Percentiles rank a stretch among this genome's conserved stretches.
phyloP scores from a whole-genome alignment of 176 grass and related monocot species.

The Typha latifolia region DNA sequence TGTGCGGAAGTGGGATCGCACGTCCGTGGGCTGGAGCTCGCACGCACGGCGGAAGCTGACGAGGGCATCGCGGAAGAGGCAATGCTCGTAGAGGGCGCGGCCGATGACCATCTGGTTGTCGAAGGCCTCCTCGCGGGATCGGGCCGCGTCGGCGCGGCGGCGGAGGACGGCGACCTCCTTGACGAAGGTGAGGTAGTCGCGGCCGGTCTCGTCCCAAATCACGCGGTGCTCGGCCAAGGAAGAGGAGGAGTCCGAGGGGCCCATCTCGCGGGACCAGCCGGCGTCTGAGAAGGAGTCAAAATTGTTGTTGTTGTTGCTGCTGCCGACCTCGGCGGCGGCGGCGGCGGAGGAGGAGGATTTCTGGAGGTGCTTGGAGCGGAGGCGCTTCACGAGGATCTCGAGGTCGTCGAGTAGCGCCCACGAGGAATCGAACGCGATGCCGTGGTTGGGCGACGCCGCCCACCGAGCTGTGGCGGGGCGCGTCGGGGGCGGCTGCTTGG shows the following conservation, averaged over 20 bases:
- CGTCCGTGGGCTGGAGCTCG: conserved; percentile 77
- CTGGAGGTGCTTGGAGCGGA: conserved; percentile 76
- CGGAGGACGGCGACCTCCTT: conserved; percentile 83
- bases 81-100: conserved; percentile 64
- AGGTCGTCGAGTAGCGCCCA: conserved; percentile 85
- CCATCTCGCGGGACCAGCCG: conserved; percentile 94
- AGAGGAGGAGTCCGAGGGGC: conserved; percentile 39
- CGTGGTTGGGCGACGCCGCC: conserved; percentile 73
- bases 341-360: conserved; percentile 21
- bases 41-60: conserved; percentile 80
- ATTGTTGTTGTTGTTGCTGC: conserved; percentile 36
- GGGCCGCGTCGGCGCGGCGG: conserved; percentile 51
- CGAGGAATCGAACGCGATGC: conserved; percentile 72
- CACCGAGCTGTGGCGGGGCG: conserved; percentile 37
- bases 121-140: conserved; percentile 74
- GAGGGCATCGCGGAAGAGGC: conserved; percentile 65
- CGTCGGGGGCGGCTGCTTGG: conserved; percentile 19
- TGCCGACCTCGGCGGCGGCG: conserved; percentile 10
- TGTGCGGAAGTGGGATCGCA: conserved; percentile 69
- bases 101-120: conserved; percentile 94
- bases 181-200: conserved; percentile 86
- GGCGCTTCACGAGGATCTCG: conserved; percentile 88
- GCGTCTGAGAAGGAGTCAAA: conserved; percentile 86
- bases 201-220: conserved; percentile 74
- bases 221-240: conserved; percentile 12